These are phyloP conservation scores for Aureobasidium uvarum DNA, from an alignment of 2,329 filamentous ascomycete genomes.

Conservation along the genomic window DNA sequence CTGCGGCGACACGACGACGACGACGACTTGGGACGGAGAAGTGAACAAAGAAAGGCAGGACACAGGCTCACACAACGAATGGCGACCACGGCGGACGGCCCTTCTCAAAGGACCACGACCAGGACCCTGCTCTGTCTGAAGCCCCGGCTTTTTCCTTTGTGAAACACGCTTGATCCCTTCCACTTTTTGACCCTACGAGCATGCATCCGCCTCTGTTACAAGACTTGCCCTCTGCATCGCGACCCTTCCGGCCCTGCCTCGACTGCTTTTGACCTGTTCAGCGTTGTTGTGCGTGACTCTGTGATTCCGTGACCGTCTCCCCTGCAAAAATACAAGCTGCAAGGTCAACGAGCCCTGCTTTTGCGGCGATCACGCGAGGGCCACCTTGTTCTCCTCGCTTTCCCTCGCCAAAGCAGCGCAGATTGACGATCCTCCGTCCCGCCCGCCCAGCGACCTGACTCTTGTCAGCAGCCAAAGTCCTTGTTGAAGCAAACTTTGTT, in stretches of 20 bases:
- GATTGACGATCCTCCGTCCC: slow-evolving; percentile 15
- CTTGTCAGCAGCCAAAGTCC: slow-evolving; percentile 10
- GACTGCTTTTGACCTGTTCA: background rate
- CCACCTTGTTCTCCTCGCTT: slow-evolving; percentile 16
- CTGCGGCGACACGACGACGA: slow-evolving; percentile 7
- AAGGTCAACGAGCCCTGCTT: slow-evolving; percentile 1
- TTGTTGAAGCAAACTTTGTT: slow-evolving; percentile 12
- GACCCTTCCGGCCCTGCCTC: slow-evolving; percentile 1
- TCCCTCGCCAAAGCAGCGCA: slow-evolving; percentile 3
- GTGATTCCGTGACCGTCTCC: background rate
- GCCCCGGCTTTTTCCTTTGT: slow-evolving; percentile 20
- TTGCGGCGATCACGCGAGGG: slow-evolving; percentile 12
- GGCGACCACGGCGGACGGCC: background rate
- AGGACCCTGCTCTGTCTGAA: slow-evolving; percentile 7
- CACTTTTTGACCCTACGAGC: background rate
- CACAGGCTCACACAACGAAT: slow-evolving; percentile 12
- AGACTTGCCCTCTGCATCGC: slow-evolving; percentile 7
- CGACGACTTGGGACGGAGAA: slow-evolving; percentile 8
- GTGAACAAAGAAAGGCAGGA: slow-evolving; percentile 23
- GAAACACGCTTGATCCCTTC: slow-evolving; percentile 5
- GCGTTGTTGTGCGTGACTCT: background rate
- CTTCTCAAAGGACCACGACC: slow-evolving; percentile 8
- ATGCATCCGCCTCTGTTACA: slow-evolving; percentile 4
- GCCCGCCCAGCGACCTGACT: slow-evolving; percentile 5
- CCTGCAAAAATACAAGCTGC: background rate